phyloP scores from a whole-genome alignment of 306 rosid genomes.

The Glycyrrhiza uralensis region DNA sequence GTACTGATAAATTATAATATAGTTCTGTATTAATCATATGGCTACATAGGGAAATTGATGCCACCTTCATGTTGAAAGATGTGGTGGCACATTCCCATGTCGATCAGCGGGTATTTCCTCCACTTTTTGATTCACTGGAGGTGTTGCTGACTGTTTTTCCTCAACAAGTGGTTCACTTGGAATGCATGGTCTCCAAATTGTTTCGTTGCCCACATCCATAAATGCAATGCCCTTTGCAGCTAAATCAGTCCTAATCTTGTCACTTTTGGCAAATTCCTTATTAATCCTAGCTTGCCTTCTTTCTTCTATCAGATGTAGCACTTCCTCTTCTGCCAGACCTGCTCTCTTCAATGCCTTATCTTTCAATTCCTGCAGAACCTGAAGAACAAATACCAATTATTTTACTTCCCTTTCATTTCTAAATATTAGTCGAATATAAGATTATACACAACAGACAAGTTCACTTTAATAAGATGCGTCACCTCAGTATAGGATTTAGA shows the following conservation, averaged over 20 bases:
- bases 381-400: conserved; percentile 23
- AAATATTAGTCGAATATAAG: not conserved
- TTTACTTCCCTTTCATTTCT: not conserved
- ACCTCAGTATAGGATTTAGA: conserved; percentile 63
- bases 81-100: conserved; percentile 26
- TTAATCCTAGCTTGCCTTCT: conserved; percentile 74
- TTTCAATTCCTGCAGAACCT: conserved; percentile 84
- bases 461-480: conserved; percentile 15
- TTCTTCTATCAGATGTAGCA: conserved; percentile 56
- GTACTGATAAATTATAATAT: conserved; percentile 29
- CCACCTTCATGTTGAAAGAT: conserved; percentile 15
- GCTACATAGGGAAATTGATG: not conserved
- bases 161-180: conserved; percentile 37
- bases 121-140: not conserved
- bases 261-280: conserved; percentile 72
- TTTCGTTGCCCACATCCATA: conserved; percentile 83
- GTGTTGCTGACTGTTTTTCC: conserved; percentile 16
- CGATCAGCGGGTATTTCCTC: conserved; percentile 12
- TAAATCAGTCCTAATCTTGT: conserved; percentile 68
- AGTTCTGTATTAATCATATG: conserved; percentile 21
- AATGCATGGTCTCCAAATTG: conserved; percentile 77
- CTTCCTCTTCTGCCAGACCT: conserved; percentile 62
- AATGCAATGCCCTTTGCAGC: conserved; percentile 75
- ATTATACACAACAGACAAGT: not conserved
- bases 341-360: conserved; percentile 79